phyloP scores from a whole-genome alignment of 2,329 filamentous ascomycete species.

The Tolypocladium tropicale region DNA sequence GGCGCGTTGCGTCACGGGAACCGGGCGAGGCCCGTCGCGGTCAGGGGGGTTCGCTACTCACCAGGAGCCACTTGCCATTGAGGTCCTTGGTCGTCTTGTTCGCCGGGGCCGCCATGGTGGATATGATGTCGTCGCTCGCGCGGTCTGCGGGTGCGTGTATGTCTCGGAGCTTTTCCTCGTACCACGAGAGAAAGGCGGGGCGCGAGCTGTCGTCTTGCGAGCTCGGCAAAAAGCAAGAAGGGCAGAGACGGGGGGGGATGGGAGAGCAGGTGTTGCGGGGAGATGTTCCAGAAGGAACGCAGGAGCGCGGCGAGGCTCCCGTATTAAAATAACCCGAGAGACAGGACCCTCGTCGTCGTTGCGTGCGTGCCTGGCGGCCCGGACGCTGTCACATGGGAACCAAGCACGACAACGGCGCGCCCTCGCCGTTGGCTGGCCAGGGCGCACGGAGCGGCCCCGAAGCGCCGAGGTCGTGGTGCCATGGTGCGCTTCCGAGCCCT shows the following conservation, averaged over 20 bases:
- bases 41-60: conserved; percentile 25
- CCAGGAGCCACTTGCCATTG: conserved; percentile 60
- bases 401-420: neutral
- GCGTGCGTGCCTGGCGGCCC: neutral
- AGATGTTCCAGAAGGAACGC: neutral
- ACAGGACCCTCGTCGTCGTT: neutral
- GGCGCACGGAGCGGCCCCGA: neutral
- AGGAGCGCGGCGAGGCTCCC: neutral
- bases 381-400: neutral
- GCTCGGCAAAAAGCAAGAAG: neutral
- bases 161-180: neutral
- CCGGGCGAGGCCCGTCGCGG: neutral
- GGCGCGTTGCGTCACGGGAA: neutral
- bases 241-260: neutral
- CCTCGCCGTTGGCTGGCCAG: neutral
- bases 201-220: neutral
- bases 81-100: conserved; percentile 58
- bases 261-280: neutral
- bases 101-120: conserved; percentile 60
- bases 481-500: neutral
- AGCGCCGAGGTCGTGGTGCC: neutral
- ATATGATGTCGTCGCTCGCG: neutral
- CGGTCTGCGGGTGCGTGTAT: no score
- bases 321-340: neutral
- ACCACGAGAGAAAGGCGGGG: neutral